Conservation (phyloP, 2,329 filamentous ascomycete species). For the Calonectria henricotiae region DNA sequence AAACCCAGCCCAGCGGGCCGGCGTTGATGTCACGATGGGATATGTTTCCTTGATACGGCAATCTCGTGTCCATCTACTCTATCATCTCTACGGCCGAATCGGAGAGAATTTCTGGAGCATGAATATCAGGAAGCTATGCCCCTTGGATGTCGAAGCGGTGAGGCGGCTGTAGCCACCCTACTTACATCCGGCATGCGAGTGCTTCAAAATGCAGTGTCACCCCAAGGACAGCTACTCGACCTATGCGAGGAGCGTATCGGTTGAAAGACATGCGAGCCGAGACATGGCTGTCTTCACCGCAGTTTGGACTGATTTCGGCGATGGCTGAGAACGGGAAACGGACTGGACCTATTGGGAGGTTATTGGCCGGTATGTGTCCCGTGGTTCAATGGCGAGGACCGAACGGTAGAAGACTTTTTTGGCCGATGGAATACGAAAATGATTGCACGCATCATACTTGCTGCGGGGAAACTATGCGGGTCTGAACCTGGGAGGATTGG, state of each 20-base stretch:
- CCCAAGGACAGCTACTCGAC: neutral
- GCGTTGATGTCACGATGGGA: conserved; percentile 13
- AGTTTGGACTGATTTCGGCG: conserved; percentile 11
- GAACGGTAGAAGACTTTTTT: neutral
- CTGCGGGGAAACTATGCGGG: neutral
- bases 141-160: conserved; percentile 8
- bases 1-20: conserved; percentile 47
- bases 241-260: conserved; percentile 8
- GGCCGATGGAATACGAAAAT: neutral
- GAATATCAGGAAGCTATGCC: neutral
- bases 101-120: neutral
- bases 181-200: conserved; percentile 3
- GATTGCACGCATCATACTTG: neutral
- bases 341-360: conserved; percentile 12
- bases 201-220: conserved; percentile 13
- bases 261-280: conserved; percentile 20
- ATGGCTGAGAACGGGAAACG: conserved; percentile 34
- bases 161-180: conserved; percentile 16
- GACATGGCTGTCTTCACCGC: conserved; percentile 23
- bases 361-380: neutral
- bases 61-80: neutral
- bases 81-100: neutral
- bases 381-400: neutral
- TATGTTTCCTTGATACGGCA: neutral
- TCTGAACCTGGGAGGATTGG: neutral